These are phyloP conservation scores for Mycena belliarum DNA, from an alignment of 768 basidiomycete species.

Conservation along the genomic window DNA sequence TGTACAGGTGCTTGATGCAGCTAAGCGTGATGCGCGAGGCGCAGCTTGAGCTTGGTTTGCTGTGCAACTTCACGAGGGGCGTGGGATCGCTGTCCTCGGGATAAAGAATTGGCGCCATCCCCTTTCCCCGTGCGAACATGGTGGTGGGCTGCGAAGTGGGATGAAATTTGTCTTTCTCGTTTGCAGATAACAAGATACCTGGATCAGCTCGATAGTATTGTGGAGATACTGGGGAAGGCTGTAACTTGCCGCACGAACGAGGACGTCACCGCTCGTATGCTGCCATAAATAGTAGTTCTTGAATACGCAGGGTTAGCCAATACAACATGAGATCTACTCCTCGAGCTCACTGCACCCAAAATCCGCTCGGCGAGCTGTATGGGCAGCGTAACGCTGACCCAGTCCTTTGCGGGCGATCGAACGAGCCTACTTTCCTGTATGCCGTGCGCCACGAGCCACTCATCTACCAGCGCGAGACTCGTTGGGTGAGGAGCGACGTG, in stretches of 20 bases:
- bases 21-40: conserved; percentile 49
- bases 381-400: conserved; percentile 62
- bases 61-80: conserved; percentile 33
- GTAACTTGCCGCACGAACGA: conserved; percentile 70
- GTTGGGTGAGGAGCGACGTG: conserved; percentile 59
- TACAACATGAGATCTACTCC: background rate
- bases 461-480: conserved; percentile 53
- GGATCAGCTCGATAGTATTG: conserved; percentile 60
- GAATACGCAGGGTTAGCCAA: background rate
- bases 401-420: conserved; percentile 68
- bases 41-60: conserved; percentile 53
- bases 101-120: conserved; percentile 19
- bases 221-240: conserved; percentile 62
- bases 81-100: conserved; percentile 22
- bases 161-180: background rate
- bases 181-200: background rate
- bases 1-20: conserved; percentile 59
- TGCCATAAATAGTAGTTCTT: conserved; percentile 68
- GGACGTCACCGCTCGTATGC: conserved; percentile 52
- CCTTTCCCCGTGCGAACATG: conserved; percentile 54
- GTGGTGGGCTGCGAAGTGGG: conserved; percentile 69
- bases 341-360: conserved; percentile 60
- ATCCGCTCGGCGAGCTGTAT: conserved; percentile 65
- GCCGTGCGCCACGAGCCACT: conserved; percentile 63
- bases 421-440: conserved; percentile 46